phyloP scores from a whole-genome alignment of 1,284 basidiomycete species.

The Meripilus lineatus region DNA sequence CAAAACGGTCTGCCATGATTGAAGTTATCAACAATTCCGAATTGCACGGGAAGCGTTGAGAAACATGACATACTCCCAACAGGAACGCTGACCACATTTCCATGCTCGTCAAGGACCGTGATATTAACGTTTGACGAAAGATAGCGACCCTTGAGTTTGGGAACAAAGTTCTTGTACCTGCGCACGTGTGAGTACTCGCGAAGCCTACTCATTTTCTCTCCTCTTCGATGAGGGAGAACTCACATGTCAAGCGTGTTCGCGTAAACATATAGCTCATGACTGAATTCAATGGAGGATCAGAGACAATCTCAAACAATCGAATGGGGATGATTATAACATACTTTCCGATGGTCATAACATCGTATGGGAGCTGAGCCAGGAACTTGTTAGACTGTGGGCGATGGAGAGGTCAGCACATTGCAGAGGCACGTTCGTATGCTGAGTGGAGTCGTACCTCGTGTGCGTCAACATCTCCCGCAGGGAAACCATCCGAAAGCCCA shows the following conservation, averaged over 20 bases:
- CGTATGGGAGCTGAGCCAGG: conserved; percentile 74
- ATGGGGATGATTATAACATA: conserved; percentile 27
- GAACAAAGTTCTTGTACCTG: conserved; percentile 63
- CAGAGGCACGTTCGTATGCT: background rate
- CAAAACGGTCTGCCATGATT: conserved; percentile 45
- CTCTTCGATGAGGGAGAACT: too few species aligned
- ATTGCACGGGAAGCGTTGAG: background rate
- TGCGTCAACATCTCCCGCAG: conserved; percentile 66
- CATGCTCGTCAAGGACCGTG: conserved; percentile 53
- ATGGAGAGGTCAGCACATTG: conserved; percentile 4
- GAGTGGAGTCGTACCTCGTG: conserved; percentile 47
- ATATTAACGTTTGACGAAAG: conserved; percentile 85
- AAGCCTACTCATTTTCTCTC: too few species aligned
- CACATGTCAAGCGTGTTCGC: conserved; percentile 72
- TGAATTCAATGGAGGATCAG: conserved; percentile 18
- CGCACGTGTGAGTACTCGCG: too few species aligned
- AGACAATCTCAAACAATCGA: background rate
- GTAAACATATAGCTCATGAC: conserved; percentile 85
- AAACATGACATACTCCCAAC: conserved; percentile 62
- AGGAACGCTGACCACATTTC: conserved; percentile 48
- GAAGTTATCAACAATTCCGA: too few species aligned
- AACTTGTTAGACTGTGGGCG: conserved; percentile 69
- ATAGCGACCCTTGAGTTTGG: conserved; percentile 69
- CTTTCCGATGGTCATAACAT: conserved; percentile 85
- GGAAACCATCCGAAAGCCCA: conserved; percentile 69